A percentile compares a stretch with the other conserved stretches of the same genome.
Conservation (phyloP, 306 rosid genomes). For the Senna siamea region DNA sequence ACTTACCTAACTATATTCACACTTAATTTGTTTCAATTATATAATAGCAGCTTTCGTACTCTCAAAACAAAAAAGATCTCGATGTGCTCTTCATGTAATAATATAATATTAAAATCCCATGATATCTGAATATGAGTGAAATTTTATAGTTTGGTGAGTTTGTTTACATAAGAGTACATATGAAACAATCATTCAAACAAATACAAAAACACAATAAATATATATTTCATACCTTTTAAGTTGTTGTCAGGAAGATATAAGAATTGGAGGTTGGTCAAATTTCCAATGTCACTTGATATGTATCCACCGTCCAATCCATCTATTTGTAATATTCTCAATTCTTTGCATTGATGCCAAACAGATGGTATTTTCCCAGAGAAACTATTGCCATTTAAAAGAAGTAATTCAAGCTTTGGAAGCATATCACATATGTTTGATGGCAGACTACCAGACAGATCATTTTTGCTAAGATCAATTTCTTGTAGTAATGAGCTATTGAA, state of each 20-base stretch:
- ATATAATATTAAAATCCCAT: too few species aligned
- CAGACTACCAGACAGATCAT: conserved; percentile 15
- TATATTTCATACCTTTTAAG: background rate
- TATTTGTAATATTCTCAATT: background rate
- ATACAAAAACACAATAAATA: too few species aligned
- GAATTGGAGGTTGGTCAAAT: background rate
- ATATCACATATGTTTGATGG: conserved; percentile 23
- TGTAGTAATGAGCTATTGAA: conserved; percentile 26
- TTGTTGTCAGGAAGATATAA: background rate
- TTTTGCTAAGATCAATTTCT: background rate
- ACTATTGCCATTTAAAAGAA: background rate
- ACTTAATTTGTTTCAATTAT: too few species aligned
- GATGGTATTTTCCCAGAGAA: conserved; percentile 21
- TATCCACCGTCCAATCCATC: conserved; percentile 6
- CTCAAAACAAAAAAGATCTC: too few species aligned
- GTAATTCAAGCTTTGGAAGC: conserved; percentile 23
- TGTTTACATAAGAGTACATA: too few species aligned
- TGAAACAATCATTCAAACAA: too few species aligned
- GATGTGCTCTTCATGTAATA: too few species aligned
- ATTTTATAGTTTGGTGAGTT: too few species aligned
- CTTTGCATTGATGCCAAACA: conserved; percentile 23
- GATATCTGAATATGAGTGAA: too few species aligned
- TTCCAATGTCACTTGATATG: conserved; percentile 36
- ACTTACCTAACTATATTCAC: too few species aligned
- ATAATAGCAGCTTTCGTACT: too few species aligned